phyloP scores from a whole-genome alignment of 306 rosid genomes.

The Acacia crassicarpa region DNA sequence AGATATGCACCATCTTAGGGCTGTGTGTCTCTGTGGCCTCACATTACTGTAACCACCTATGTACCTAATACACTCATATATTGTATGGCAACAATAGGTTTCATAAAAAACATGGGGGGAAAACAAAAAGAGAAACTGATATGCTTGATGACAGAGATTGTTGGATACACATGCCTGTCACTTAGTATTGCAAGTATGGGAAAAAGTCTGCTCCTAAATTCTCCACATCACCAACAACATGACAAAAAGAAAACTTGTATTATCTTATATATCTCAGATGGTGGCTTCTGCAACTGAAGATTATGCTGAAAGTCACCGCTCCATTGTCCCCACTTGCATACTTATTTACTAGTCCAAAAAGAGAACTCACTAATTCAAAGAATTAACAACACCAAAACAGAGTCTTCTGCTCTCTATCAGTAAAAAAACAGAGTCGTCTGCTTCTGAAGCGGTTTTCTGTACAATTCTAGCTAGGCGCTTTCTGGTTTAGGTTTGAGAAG shows the following conservation, averaged over 20 bases:
- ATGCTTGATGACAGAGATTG: neutral
- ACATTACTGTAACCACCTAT: constrained; percentile 6
- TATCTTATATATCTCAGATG: neutral
- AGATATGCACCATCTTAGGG: constrained; percentile 26
- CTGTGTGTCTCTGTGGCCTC: neutral
- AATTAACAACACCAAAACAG: neutral
- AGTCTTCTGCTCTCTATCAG: neutral
- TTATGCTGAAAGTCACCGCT: constrained; percentile 15
- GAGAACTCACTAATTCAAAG: neutral
- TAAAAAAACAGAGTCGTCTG: neutral
- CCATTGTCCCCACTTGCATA: neutral
- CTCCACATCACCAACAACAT: neutral
- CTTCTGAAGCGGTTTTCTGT: neutral
- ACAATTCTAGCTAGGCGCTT: neutral
- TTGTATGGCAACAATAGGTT: neutral
- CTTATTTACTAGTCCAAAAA: neutral
- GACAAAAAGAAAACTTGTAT: neutral
- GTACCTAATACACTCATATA: constrained; percentile 17
- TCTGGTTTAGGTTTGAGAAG: neutral
- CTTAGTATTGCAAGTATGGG: constrained; percentile 1
- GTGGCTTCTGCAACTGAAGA: neutral
- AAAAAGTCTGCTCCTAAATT: neutral
- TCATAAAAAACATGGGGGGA: neutral
- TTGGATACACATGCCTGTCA: neutral
- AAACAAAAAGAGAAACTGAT: neutral